These are phyloP conservation scores for Porphyridium purpureum DNA, from an alignment of 23 red algal species.

Conservation along the genomic window DNA sequence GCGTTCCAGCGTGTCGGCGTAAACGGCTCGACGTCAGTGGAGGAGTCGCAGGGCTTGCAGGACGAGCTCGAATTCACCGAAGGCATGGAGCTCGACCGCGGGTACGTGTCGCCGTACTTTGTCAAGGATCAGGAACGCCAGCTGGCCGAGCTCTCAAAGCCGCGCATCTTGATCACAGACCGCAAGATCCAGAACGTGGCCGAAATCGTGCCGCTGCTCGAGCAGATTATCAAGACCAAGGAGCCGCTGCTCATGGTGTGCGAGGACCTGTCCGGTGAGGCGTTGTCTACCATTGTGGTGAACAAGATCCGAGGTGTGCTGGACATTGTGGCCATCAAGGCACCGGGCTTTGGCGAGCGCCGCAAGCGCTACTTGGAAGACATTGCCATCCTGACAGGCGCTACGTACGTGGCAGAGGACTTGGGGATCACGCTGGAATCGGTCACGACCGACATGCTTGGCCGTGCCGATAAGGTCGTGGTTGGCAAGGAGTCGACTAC, in stretches of 20 bases:
- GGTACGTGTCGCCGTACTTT: slow-evolving; percentile 95
- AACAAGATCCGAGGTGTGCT: slow-evolving; percentile 99
- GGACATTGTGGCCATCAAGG: slow-evolving; percentile 86
- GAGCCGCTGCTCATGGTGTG: slow-evolving; percentile 90
- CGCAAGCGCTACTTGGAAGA: slow-evolving; percentile 98
- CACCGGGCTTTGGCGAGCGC: slow-evolving; percentile 95
- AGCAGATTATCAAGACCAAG: slow-evolving; percentile 73
- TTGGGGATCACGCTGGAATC: slow-evolving; percentile 80
- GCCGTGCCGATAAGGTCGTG: slow-evolving; percentile 62
- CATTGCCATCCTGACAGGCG: slow-evolving; percentile 86
- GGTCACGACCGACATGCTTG: slow-evolving; percentile 49
- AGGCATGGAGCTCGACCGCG: slow-evolving; percentile 97
- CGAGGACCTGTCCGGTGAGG: slow-evolving; percentile 89
- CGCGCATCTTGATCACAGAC: slow-evolving; percentile 83
- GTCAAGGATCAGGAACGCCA: slow-evolving; percentile 98
- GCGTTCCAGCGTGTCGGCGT: slow-evolving; percentile 79
- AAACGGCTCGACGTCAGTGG: slow-evolving; percentile 82
- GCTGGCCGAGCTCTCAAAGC: slow-evolving; percentile 37
- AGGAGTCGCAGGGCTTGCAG: slow-evolving; percentile 81
- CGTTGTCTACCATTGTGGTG: slow-evolving; percentile 90
- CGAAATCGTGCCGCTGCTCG: slow-evolving; percentile 76
- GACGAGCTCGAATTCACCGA: slow-evolving; percentile 94
- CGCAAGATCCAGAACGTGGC: slow-evolving; percentile 76
- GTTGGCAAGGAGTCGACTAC: slow-evolving; percentile 92
- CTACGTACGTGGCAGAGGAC: slow-evolving; percentile 63